Evolutionary conservation across 371 early-diverging fungal genomes (phyloP).

Genomic region (Phascolomyces articulosus): DNA sequence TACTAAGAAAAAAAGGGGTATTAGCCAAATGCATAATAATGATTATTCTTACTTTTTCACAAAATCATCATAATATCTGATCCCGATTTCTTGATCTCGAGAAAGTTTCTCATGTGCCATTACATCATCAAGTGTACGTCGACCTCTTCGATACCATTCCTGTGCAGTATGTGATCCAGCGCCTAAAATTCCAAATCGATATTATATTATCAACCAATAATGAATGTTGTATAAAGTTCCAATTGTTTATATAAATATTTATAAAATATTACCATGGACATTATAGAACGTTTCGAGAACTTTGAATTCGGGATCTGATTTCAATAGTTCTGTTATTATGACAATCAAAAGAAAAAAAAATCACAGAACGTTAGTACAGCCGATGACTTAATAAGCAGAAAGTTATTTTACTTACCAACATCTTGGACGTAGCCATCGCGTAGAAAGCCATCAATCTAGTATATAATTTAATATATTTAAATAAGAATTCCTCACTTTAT

Average conservation of each 20-base stretch:
- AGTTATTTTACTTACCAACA: constrained; percentile 21
- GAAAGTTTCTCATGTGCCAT: constrained; percentile 15
- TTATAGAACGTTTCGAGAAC: constrained; percentile 21
- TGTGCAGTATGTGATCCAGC: constrained; percentile 19
- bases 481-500: not conserved
- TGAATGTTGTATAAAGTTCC: too few species aligned
- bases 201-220: not conserved
- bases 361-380: too few species aligned
- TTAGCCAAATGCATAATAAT: too few species aligned
- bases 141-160: constrained; percentile 19
- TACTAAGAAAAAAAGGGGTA: too few species aligned
- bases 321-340: constrained; percentile 12
- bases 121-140: constrained; percentile 18
- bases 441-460: constrained; percentile 20
- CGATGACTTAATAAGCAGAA: too few species aligned
- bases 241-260: not conserved
- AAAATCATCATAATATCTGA: constrained; percentile 25
- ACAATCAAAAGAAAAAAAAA: not conserved
- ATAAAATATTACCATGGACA: constrained; percentile 20
- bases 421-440: constrained; percentile 14
- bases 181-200: constrained; percentile 3
- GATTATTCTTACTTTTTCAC: constrained; percentile 21
- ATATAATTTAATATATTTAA: not conserved
- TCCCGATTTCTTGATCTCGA: constrained; percentile 19
- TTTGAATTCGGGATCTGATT: constrained; percentile 6